A percentile compares a stretch with the other conserved stretches of the same genome.
These are phyloP conservation scores for Priceomyces medius DNA, from an alignment of 805 yeast genomes.

Conservation along the genomic window DNA sequence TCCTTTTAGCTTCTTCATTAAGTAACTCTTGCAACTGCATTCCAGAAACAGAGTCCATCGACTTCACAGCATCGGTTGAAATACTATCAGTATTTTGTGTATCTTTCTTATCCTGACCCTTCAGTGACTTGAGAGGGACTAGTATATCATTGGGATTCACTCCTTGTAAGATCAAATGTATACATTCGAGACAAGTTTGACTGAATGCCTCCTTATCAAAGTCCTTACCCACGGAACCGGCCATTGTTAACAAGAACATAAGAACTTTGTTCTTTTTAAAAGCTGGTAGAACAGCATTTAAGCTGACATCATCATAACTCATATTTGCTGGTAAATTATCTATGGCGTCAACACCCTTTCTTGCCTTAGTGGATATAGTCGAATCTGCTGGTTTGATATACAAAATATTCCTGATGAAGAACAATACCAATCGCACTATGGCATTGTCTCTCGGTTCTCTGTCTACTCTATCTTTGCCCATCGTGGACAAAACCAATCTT, in stretches of 20 bases:
- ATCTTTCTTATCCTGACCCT: constrained; percentile 7
- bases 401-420: constrained; percentile 74
- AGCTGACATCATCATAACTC: constrained; percentile 63
- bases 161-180: constrained; percentile 62
- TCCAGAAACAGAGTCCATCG: constrained; percentile 30
- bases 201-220: constrained; percentile 63
- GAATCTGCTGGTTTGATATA: constrained; percentile 70
- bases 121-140: not conserved
- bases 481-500: constrained; percentile 62
- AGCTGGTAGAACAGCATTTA: constrained; percentile 54
- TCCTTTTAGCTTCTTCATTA: constrained; percentile 58
- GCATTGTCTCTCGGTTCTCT: constrained; percentile 72
- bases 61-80: not conserved
- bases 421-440: constrained; percentile 67
- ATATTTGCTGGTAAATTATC: constrained; percentile 58
- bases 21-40: constrained; percentile 50
- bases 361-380: constrained; percentile 46
- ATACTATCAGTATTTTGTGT: constrained; percentile 14
- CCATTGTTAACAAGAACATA: constrained; percentile 66
- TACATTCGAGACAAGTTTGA: constrained; percentile 63
- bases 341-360: constrained; percentile 26
- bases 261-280: constrained; percentile 74
- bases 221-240: constrained; percentile 62
- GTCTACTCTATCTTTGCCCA: constrained; percentile 49
- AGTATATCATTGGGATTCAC: constrained; percentile 40